phyloP scores from a whole-genome alignment of 495 filamentous ascomycete genomes.

The Entonaema liquescens region DNA sequence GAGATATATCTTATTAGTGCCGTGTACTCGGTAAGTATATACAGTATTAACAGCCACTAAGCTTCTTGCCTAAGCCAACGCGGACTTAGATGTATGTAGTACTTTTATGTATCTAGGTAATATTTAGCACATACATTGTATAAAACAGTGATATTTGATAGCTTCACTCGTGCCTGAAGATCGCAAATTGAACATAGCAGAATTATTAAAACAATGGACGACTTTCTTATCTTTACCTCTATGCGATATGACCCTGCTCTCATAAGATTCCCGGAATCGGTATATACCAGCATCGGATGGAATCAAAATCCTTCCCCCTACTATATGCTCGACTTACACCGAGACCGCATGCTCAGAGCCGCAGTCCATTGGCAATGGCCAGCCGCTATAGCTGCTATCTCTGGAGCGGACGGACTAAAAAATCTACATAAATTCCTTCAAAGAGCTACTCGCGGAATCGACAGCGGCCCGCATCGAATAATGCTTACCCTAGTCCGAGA shows the following conservation, averaged over 20 bases:
- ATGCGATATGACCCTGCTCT: slow-evolving; percentile 79
- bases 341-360: slow-evolving; percentile 77
- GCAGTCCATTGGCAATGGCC: slow-evolving; percentile 74
- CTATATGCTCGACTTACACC: slow-evolving; percentile 86
- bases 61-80: not conserved
- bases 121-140: not conserved
- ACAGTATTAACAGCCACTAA: not conserved
- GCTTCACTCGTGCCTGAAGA: not conserved
- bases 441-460: slow-evolving; percentile 25
- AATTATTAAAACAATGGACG: slow-evolving; percentile 25
- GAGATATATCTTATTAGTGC: not conserved
- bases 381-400: slow-evolving; percentile 52
- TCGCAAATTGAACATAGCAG: not conserved
- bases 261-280: slow-evolving; percentile 45
- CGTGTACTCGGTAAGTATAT: slow-evolving; percentile 4
- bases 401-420: slow-evolving; percentile 54
- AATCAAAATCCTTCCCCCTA: slow-evolving; percentile 67
- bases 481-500: slow-evolving; percentile 61
- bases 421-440: slow-evolving; percentile 41
- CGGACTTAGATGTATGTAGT: not conserved
- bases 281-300: slow-evolving; percentile 50
- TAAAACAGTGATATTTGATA: not conserved
- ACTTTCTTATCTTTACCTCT: slow-evolving; percentile 74
- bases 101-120: not conserved
- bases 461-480: slow-evolving; percentile 52